These are phyloP conservation scores for Venturia asperata DNA, from an alignment of 2,329 filamentous ascomycete species.

Conservation along the genomic window DNA sequence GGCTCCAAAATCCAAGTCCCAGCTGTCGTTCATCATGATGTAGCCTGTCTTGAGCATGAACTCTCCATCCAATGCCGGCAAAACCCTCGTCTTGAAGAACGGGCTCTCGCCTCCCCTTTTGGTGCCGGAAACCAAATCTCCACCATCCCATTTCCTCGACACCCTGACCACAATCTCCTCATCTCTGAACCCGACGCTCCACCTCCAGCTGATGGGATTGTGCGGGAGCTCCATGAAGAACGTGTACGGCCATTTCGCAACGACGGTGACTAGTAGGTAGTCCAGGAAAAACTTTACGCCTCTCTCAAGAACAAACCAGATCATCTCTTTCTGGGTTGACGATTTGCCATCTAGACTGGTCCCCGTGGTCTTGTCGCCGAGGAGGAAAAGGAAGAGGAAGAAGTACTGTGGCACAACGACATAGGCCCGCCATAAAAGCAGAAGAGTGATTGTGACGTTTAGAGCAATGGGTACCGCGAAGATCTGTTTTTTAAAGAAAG, in stretches of 20 bases:
- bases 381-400: conserved; percentile 49
- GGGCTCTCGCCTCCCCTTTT: conserved; percentile 47
- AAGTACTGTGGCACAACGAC: conserved; percentile 67
- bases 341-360: conserved; percentile 40
- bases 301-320: conserved; percentile 52
- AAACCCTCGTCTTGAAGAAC: conserved; percentile 55
- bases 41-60: conserved; percentile 78
- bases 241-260: conserved; percentile 41
- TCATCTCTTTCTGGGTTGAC: conserved; percentile 39
- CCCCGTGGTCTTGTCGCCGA: conserved; percentile 52
- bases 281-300: conserved; percentile 65
- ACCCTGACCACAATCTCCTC: conserved; percentile 75
- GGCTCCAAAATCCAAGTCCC: conserved; percentile 77
- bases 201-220: conserved; percentile 66
- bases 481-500: conserved; percentile 69
- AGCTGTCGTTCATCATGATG: conserved; percentile 73
- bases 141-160: conserved; percentile 64
- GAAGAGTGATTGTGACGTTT: conserved; percentile 59
- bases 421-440: conserved; percentile 63
- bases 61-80: conserved; percentile 60
- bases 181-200: conserved; percentile 65
- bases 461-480: conserved; percentile 72
- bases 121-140: conserved; percentile 47
- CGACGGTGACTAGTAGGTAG: conserved; percentile 47
- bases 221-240: conserved; percentile 55